Percentiles rank a stretch among this genome's conserved stretches.
Evolutionary conservation across 495 filamentous ascomycete genomes (phyloP).

Genomic region (Talaromyces borbonicus): DNA sequence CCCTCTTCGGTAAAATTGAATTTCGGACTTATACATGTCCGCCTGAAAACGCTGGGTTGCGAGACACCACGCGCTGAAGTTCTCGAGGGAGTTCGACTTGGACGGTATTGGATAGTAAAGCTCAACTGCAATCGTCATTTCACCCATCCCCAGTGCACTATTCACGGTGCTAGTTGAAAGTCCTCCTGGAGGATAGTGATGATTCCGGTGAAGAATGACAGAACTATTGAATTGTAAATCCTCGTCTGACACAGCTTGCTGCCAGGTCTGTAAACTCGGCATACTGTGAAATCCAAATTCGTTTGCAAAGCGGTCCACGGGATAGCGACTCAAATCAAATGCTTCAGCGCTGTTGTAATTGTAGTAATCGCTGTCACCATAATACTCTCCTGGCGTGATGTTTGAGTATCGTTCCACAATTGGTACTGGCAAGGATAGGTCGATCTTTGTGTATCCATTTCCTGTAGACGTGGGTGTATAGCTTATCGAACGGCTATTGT

Average conservation of each 20-base stretch:
- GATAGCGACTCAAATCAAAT: slow-evolving; percentile 48
- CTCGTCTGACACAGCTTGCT: slow-evolving; percentile 37
- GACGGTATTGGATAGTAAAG: slow-evolving; percentile 53
- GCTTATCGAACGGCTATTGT: slow-evolving; percentile 54
- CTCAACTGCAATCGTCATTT: slow-evolving; percentile 55
- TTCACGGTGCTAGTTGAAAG: slow-evolving; percentile 31
- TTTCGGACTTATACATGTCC: slow-evolving; percentile 54
- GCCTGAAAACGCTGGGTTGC: slow-evolving; percentile 61
- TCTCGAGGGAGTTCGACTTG: slow-evolving; percentile 45
- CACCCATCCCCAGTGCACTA: slow-evolving; percentile 39
- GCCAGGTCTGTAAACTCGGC: slow-evolving; percentile 55
- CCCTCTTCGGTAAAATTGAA: slow-evolving; percentile 56
- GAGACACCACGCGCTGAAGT: slow-evolving; percentile 62
- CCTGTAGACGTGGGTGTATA: slow-evolving; percentile 59
- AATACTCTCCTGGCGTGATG: slow-evolving; percentile 42
- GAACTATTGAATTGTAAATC: slow-evolving; percentile 54
- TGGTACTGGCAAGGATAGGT: slow-evolving; percentile 47
- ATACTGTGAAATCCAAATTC: slow-evolving; percentile 62
- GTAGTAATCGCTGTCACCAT: slow-evolving; percentile 63
- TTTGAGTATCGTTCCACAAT: slow-evolving; percentile 55
- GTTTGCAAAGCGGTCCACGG: slow-evolving; percentile 54
- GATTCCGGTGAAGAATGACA: slow-evolving; percentile 51
- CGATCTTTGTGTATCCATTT: slow-evolving; percentile 51
- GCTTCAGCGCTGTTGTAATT: slow-evolving; percentile 48
- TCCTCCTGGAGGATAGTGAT: slow-evolving; percentile 49